Evolutionary conservation across 164 flowering plant species (phyloP).

Genomic region (Vitis labrusca): DNA sequence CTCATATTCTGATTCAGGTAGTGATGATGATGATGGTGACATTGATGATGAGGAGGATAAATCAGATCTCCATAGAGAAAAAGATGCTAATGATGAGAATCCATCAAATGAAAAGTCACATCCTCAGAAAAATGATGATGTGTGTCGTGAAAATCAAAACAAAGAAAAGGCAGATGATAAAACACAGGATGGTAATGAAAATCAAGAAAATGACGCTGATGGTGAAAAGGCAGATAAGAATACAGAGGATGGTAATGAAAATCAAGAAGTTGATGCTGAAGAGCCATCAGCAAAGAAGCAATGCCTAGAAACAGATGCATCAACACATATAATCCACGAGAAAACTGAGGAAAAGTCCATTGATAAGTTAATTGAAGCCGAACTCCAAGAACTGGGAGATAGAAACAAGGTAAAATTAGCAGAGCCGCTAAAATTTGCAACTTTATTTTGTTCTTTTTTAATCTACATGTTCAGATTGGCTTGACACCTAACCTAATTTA

Average conservation of each 20-base stretch:
- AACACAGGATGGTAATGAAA: not conserved
- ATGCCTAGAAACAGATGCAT: conserved; percentile 30
- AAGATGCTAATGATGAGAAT: not conserved
- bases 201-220: not conserved
- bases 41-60: conserved; percentile 26
- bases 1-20: conserved; percentile 63
- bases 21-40: conserved; percentile 45
- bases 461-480: too few species aligned
- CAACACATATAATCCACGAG: conserved; percentile 20
- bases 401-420: conserved; percentile 61
- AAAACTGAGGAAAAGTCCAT: conserved; percentile 54
- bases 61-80: conserved; percentile 2
- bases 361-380: conserved; percentile 86
- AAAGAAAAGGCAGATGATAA: conserved; percentile 12
- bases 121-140: conserved; percentile 4
- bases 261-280: conserved; percentile 31
- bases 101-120: conserved; percentile 6
- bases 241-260: conserved; percentile 15
- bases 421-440: too few species aligned
- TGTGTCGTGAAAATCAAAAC: conserved; percentile 5
- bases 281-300: conserved; percentile 61
- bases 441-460: too few species aligned
- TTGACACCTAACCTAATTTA: too few species aligned
- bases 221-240: conserved; percentile 9
- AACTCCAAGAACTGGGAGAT: conserved; percentile 76